Evolutionary conservation across 176 grass and related monocot genomes (phyloP), one percentile per base, ranked within the genome.

Genomic region (Pontederia paniculata): DNA sequence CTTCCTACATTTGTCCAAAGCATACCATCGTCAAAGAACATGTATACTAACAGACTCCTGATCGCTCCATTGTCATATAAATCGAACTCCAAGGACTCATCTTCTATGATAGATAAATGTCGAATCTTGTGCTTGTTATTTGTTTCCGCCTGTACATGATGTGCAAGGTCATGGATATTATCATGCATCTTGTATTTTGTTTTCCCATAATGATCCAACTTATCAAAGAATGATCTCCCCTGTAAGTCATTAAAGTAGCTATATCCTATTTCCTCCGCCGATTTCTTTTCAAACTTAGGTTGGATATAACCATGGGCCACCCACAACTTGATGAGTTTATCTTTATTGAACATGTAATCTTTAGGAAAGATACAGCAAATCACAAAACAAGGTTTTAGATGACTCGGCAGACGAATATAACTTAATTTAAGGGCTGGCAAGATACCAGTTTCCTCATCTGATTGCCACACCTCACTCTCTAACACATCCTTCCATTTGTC

Each of bases 401-500:
- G n/a, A n/a, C n/a, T n/a, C n/a, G n/a, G n/a, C n/a, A n/a, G n/a
- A n/a, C n/a, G n/a, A n/a, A n/a, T n/a, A n/a, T n/a, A n/a, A n/a
- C n/a, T n/a, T n/a, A n/a, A n/a, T n/a, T n/a, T n/a, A n/a, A n/a
- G n/a, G n/a, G n/a, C n/a, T n/a, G n/a, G n/a, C n/a, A n/a, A n/a
- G n/a, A n/a, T n/a, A n/a, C n/a, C n/a, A n/a, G n/a, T n/a, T 41
- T 58, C 21, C 12, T 42, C 22, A 10, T 58, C 56, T n/a, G n/a
- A n/a, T n/a, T n/a, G n/a, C 56, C 56, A 59, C 5, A 17, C 0
- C 15, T 59, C 56, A 42, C 56, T 59, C 5, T 59, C 23, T 12
- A n/a, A n/a, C n/a, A n/a, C n/a, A n/a, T 59, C 56, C 22, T 15
- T 41, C 56, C 56, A 59, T 13, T n/a, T 31, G 9, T 59, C 56